phyloP scores from a whole-genome alignment of 73 alveolate species.

The Tetrahymena elliotti region DNA sequence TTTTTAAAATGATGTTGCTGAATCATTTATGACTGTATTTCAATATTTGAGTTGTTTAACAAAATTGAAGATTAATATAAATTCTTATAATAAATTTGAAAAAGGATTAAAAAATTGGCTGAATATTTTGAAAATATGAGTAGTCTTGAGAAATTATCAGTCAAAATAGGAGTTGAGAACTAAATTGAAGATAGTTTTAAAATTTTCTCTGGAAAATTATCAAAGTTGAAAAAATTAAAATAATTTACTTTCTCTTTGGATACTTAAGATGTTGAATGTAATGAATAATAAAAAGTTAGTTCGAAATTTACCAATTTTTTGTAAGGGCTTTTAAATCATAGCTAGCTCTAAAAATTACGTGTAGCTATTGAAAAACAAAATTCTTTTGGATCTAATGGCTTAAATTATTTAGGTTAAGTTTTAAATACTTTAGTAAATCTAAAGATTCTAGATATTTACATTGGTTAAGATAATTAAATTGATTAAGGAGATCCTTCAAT shows the following conservation, averaged over 20 bases:
- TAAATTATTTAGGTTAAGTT: background rate
- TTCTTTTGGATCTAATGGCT: background rate
- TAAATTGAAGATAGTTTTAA: background rate
- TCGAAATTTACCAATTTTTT: too few species aligned
- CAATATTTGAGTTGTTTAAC: background rate
- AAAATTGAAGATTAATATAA: background rate
- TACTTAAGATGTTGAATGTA: background rate
- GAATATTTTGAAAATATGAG: background rate
- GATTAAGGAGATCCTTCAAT: background rate
- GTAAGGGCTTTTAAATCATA: background rate
- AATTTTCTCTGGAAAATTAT: background rate
- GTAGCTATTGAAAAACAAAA: background rate
- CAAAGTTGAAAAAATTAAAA: too few species aligned
- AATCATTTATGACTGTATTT: background rate
- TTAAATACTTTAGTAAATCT: background rate
- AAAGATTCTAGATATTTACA: background rate
- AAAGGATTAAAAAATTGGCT: background rate
- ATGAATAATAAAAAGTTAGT: background rate
- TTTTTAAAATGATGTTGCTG: background rate
- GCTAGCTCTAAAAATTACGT: background rate
- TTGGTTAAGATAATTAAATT: background rate
- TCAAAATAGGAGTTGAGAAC: background rate
- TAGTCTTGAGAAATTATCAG: background rate
- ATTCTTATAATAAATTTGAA: background rate
- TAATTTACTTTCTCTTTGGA: background rate